These are phyloP conservation scores for Beauveria sp. DNA, from an alignment of 2,329 filamentous ascomycete species.

Conservation along the genomic window DNA sequence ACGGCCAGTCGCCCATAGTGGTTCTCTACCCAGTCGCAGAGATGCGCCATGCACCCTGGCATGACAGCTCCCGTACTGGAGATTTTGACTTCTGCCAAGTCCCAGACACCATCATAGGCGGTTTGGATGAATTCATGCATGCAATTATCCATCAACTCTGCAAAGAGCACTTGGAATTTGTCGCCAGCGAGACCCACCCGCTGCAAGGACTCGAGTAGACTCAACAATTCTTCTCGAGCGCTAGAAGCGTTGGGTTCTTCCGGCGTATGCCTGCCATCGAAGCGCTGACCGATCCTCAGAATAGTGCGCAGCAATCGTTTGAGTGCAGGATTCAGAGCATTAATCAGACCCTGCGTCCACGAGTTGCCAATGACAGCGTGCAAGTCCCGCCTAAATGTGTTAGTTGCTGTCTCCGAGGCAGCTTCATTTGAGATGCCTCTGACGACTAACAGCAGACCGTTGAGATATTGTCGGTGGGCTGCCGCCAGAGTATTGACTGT, in stretches of 20 bases:
- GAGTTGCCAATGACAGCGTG: conserved; percentile 60
- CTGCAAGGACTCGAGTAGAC: conserved; percentile 51
- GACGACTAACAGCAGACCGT: conserved; percentile 44
- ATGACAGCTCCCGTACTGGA: conserved; percentile 22
- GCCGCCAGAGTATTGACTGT: conserved; percentile 53
- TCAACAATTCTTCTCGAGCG: conserved; percentile 44
- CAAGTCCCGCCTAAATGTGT: conserved; percentile 53
- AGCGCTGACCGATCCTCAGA: conserved; percentile 28
- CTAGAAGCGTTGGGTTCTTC: conserved; percentile 25
- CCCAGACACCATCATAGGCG: conserved; percentile 58
- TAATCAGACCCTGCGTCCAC: conserved; percentile 44
- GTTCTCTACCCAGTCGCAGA: conserved; percentile 62
- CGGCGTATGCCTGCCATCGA: conserved; percentile 13
- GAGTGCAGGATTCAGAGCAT: conserved; percentile 48
- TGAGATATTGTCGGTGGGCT: conserved; percentile 49
- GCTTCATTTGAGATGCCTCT: conserved; percentile 36
- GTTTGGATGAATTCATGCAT: conserved; percentile 56
- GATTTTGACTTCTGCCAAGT: conserved; percentile 18
- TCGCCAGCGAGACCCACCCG: conserved; percentile 63
- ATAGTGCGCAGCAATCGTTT: conserved; percentile 43
- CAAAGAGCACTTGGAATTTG: conserved; percentile 62
- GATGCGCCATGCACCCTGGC: conserved; percentile 48
- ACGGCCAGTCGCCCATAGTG: conserved; percentile 57
- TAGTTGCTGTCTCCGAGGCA: conserved; percentile 30
- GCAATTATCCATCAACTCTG: conserved; percentile 59